Evolutionary conservation across 2,329 filamentous ascomycete genomes (phyloP).

Genomic region (Cylindrodendrum hubeiense): DNA sequence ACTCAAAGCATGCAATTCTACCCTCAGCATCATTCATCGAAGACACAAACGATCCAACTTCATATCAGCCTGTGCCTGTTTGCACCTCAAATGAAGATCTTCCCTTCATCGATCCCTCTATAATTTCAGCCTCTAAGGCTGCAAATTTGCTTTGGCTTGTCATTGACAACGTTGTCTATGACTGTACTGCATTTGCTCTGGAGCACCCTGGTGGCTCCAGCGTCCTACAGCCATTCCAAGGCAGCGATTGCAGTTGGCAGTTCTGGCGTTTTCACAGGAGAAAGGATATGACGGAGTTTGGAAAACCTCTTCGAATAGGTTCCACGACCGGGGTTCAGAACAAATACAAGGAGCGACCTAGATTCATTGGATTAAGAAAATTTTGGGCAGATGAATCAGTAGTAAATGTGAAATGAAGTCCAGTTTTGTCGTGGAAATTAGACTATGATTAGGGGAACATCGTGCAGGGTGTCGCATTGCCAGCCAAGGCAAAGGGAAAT

Average conservation of each 20-base stretch:
- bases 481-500: too few species aligned
- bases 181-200: slow-evolving; percentile 1
- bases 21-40: neutral
- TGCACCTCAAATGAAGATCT: neutral
- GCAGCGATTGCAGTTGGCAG: slow-evolving; percentile 23
- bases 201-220: slow-evolving; percentile 3
- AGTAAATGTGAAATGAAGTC: neutral
- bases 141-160: neutral
- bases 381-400: neutral
- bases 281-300: slow-evolving; percentile 14
- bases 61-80: neutral
- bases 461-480: too few species aligned
- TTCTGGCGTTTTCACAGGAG: slow-evolving; percentile 28
- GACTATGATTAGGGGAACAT: too few species aligned
- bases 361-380: neutral
- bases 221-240: slow-evolving; percentile 2
- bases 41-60: neutral
- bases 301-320: slow-evolving; percentile 15
- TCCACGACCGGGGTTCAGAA: slow-evolving; percentile 2
- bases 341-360: slow-evolving; percentile 1
- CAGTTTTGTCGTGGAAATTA: too few species aligned
- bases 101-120: neutral
- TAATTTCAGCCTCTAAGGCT: neutral
- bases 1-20: neutral
- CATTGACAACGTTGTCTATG: slow-evolving; percentile 9